phyloP scores from a whole-genome alignment of 2,329 filamentous ascomycete genomes.

The Fusarium incarnatum region DNA sequence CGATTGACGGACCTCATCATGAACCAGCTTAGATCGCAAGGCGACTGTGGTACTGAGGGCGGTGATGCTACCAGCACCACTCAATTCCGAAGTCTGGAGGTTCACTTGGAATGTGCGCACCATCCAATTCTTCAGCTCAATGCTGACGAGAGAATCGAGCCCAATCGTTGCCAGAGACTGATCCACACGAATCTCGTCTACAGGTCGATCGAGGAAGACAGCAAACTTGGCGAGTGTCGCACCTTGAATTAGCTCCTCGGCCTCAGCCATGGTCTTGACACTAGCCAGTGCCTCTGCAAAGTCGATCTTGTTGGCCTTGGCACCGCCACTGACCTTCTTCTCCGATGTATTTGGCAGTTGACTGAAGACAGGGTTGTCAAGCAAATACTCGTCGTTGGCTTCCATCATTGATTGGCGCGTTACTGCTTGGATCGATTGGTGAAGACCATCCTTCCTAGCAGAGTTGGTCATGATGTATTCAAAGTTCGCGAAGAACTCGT shows the following conservation, averaged over 20 bases:
- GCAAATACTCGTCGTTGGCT: slow-evolving; percentile 6
- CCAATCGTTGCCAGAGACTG: slow-evolving; percentile 6
- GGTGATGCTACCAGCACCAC: slow-evolving; percentile 5
- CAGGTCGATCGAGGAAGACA: slow-evolving; percentile 6
- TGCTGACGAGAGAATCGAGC: slow-evolving; percentile 4
- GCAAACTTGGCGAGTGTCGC: slow-evolving; percentile 11
- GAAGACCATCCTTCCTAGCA: neutral
- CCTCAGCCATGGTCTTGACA: slow-evolving; percentile 2
- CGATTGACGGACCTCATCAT: neutral
- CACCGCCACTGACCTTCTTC: neutral
- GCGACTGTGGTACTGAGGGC: slow-evolving; percentile 8
- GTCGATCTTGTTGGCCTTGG: neutral
- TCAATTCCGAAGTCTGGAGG: slow-evolving; percentile 9
- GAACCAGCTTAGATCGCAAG: neutral
- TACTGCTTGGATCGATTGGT: slow-evolving; percentile 7
- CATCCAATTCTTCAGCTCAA: slow-evolving; percentile 22
- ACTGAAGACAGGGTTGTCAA: slow-evolving; percentile 2
- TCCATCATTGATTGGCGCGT: slow-evolving; percentile 7
- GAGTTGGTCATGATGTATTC: neutral
- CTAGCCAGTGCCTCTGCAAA: neutral
- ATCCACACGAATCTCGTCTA: neutral
- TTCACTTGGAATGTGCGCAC: slow-evolving; percentile 18
- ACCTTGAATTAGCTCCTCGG: neutral
- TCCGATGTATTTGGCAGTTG: neutral
- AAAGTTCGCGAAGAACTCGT: slow-evolving; percentile 6